Base-by-base conservation (phyloP, 805 yeast species). In the Candida corydali region DNA sequence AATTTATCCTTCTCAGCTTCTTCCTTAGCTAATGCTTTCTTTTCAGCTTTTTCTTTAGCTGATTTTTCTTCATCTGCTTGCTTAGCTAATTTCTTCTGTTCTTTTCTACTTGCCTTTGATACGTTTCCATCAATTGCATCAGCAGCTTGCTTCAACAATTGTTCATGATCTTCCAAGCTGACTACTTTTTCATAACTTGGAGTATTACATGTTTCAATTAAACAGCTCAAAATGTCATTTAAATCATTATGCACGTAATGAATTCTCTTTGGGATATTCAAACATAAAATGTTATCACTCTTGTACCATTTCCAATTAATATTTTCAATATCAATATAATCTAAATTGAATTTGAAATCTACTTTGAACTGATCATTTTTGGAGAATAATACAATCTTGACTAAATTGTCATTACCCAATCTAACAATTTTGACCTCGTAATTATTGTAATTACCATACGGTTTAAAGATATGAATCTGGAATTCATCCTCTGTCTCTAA, bases 401-500 rank as follows among this genome's bases (percentile, higher is more conserved):
- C 26, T 20, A 37, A 8, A 20, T 23, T 23, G 38, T 49, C 32
- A 40, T 47, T 28, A 38, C 46, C 26, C 31, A 44, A 32, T 39
- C 40, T 41, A 19, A 52, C 3, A 36, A 48, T 50, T 42, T 46
- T 46, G 29, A 65, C 58, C 40, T 63, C 66, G 45, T 59, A 62
- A 8, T 58, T 47, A 37, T 52, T 45, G 46, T 61, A 65, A 45
- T 56, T 45, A 7, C 70, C 69, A 26, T 40, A 49, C 23, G 47
- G 43, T 43, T 65, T 64, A 42, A 51, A 58, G 34, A 65, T 57
- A 38, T 64, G 66, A 27, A 64, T 54, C 41, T 63, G 67, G 40
- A 53, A 61, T 7, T 38, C 44, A 34, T 57, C 58, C 24, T 60
- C 67, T 10, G 56, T 46, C 41, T 65, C 72, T 8, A 60, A 44